Evolutionary conservation across 768 basidiomycete genomes (phyloP).

Genomic region (Boletus sensibilis): DNA sequence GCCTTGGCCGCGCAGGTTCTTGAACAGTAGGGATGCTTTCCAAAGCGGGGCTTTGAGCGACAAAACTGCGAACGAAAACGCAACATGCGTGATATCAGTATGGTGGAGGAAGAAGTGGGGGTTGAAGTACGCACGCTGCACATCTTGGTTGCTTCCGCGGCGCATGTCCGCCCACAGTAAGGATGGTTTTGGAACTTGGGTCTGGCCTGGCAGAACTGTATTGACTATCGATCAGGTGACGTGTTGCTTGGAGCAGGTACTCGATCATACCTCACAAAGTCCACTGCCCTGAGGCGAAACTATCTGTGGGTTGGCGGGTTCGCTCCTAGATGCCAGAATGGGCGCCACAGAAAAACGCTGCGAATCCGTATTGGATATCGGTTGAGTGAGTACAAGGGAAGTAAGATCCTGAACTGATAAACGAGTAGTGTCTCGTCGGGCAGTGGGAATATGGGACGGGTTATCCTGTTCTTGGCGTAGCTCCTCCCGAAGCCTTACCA

Average conservation of each 20-base stretch:
- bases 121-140: constrained; percentile 24
- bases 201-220: constrained; percentile 52
- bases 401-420: constrained; percentile 34
- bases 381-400: constrained; percentile 16
- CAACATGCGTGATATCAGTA: constrained; percentile 4
- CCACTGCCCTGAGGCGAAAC: constrained; percentile 9
- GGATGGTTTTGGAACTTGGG: constrained; percentile 59
- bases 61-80: constrained; percentile 21
- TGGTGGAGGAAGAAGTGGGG: not conserved
- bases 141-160: constrained; percentile 40
- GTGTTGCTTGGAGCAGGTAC: not conserved
- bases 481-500: constrained; percentile 58
- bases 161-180: constrained; percentile 67
- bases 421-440: constrained; percentile 28
- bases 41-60: constrained; percentile 31
- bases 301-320: not conserved
- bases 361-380: not conserved
- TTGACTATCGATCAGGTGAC: constrained; percentile 20
- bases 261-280: constrained; percentile 32
- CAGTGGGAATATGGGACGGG: constrained; percentile 29
- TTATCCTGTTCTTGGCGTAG: constrained; percentile 40
- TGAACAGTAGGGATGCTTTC: constrained; percentile 36
- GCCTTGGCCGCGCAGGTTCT: constrained; percentile 32
- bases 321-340: not conserved
- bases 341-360: constrained; percentile 9